Evolutionary conservation across 441 rosid species (phyloP), one percentile per base, ranked within the genome.

Genomic region (Corymbia citriodora): DNA sequence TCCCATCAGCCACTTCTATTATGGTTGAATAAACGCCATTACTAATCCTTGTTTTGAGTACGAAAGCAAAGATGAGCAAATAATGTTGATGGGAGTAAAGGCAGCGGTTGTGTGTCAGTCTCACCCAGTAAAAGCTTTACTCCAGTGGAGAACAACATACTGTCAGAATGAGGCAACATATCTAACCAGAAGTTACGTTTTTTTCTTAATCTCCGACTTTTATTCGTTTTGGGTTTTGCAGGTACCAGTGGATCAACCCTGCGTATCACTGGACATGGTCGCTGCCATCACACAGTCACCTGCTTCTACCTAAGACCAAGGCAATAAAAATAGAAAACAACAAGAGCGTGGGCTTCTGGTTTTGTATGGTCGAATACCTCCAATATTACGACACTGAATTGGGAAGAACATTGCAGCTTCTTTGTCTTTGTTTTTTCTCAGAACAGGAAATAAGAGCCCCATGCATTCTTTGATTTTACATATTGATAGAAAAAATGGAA

Each of bases 171-270:
- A 74, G 6, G 27, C 48, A 79, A 79, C 52, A 40, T 40, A 21
- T 40, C 52, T 40, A 23, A 23, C 8, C 8, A 40, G 85, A 40
- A 79, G 85, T 11, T 7, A 0, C 12, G n/a, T 45, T 81, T 33
- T 59, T 59, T 29, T 87, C 59, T 85, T 25, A 25, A 45, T 70
- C 45, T 49, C 52, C 82, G 63, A 63, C 31, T 40, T 54, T 25
- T 88, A 27, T 45, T 88, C 23, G 40, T 55, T 57, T 57, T 13
- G 10, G 85, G n/a, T 40, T 55, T 31, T 92, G 91, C 96, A 98
- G 99, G 99, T 97, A 61, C 98, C 99, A 87, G 97, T 94, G 31
- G 98, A 97, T 93, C 98, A 97, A 90, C 99, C 99, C 19, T 97
- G 99, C 90, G 89, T 95, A 50, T 95, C 99, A 90, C 93, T 97